Conservation (phyloP, 1,139 yeast genomes). For the Yamadazyma dushanensis region DNA sequence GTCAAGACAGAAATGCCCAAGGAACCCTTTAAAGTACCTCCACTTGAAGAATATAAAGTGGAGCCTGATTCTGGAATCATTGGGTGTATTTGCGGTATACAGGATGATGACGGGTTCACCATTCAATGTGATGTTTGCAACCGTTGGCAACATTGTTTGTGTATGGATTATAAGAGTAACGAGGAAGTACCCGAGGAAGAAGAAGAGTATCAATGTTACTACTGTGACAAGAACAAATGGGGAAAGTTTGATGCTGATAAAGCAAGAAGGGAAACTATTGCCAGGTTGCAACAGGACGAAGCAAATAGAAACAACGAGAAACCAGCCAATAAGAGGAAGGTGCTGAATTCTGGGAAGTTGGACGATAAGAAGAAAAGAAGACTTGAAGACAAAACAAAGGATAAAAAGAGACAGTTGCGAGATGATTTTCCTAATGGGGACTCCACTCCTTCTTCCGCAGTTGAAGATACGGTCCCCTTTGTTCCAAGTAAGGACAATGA, state of each 20-base stretch:
- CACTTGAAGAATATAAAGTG: slow-evolving; percentile 51
- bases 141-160: slow-evolving; percentile 92
- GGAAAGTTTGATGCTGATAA: slow-evolving; percentile 48
- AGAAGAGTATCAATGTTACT: slow-evolving; percentile 72
- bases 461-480: slow-evolving; percentile 13
- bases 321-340: slow-evolving; percentile 9
- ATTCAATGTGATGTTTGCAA: slow-evolving; percentile 90
- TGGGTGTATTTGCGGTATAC: slow-evolving; percentile 85
- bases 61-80: slow-evolving; percentile 82
- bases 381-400: slow-evolving; percentile 9
- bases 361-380: slow-evolving; percentile 13
- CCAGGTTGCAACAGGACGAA: slow-evolving; percentile 33
- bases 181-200: slow-evolving; percentile 85
- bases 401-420: slow-evolving; percentile 15
- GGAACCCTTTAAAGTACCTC: slow-evolving; percentile 23
- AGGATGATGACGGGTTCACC: slow-evolving; percentile 93
- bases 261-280: slow-evolving; percentile 35
- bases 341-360: slow-evolving; percentile 8
- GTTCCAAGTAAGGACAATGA: slow-evolving; percentile 43
- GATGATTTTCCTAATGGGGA: slow-evolving; percentile 16
- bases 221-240: slow-evolving; percentile 62
- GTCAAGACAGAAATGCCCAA: background rate
- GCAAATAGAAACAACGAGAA: slow-evolving; percentile 10
- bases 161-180: slow-evolving; percentile 74
- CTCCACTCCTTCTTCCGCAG: slow-evolving; percentile 8